A percentile compares a stretch with the other conserved stretches of the same genome.
These are phyloP conservation scores for Exophiala lecanii-corni DNA, from an alignment of 2,329 filamentous ascomycete species.

Conservation along the genomic window DNA sequence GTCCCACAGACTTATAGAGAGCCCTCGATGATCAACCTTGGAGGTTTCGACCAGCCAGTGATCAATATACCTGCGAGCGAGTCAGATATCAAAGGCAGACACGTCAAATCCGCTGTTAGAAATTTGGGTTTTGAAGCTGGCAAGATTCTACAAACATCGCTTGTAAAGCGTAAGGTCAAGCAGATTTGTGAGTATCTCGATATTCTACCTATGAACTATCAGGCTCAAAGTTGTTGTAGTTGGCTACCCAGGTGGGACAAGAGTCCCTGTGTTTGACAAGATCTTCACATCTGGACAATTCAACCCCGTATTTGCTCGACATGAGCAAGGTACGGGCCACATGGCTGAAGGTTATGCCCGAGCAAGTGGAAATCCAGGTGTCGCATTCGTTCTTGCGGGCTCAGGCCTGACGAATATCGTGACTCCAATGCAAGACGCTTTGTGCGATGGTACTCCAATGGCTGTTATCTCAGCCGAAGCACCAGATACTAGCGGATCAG, in stretches of 20 bases:
- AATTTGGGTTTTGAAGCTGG: too few species aligned
- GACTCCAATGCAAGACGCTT: constrained; percentile 91
- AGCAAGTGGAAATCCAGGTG: constrained; percentile 87
- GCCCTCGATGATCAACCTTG: too few species aligned
- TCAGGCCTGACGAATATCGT: constrained; percentile 95
- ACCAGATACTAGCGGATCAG: constrained; percentile 86
- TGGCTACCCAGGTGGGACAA: constrained; percentile 90
- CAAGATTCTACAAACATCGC: too few species aligned
- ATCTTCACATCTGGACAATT: constrained; percentile 98
- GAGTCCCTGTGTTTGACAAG: constrained; percentile 95
- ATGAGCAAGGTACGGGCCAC: constrained; percentile 96
- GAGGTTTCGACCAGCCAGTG: too few species aligned
- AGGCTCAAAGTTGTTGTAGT: too few species aligned
- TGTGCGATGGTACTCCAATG: constrained; percentile 92
- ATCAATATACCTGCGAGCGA: too few species aligned
- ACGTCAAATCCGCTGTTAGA: too few species aligned
- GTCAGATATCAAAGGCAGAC: too few species aligned
- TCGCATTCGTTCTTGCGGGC: constrained; percentile 93
- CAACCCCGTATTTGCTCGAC: constrained; percentile 88
- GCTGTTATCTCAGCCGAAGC: constrained; percentile 91
- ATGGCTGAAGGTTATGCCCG: constrained; percentile 98
- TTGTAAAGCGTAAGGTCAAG: too few species aligned
- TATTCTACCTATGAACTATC: too few species aligned
- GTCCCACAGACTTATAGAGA: too few species aligned
- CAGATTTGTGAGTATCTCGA: too few species aligned